phyloP scores from a whole-genome alignment of 768 basidiomycete genomes.

The Serendipita vermifera region DNA sequence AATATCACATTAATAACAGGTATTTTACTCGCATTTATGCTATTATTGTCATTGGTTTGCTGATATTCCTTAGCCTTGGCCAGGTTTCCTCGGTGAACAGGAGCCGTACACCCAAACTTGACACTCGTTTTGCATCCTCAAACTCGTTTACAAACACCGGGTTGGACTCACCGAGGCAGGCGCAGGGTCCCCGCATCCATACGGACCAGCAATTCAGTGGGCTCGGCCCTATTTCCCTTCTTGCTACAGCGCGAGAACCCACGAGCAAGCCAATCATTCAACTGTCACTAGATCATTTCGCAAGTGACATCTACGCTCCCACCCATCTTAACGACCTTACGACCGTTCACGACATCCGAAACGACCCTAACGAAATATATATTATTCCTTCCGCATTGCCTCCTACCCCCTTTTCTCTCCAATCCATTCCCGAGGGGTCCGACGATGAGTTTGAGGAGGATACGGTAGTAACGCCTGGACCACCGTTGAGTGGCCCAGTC shows the following conservation, averaged over 20 bases:
- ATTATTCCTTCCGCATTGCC: not conserved
- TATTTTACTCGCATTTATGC: no score
- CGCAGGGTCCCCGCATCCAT: no score
- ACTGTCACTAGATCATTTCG: not conserved
- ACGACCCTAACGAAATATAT: not conserved
- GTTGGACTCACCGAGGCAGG: no score
- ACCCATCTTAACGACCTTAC: not conserved
- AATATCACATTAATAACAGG: no score
- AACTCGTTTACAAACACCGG: no score
- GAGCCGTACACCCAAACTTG: no score
- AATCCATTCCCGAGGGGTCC: conserved; percentile 1
- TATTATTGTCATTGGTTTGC: no score
- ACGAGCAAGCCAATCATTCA: not conserved
- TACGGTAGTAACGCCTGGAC: not conserved
- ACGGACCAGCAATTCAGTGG: not conserved
- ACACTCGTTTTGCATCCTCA: no score
- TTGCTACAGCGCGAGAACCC: not conserved
- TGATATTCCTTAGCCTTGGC: no score
- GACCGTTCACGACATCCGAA: not conserved
- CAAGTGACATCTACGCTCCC: not conserved
- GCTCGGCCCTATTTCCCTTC: not conserved
- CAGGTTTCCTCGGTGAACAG: no score
- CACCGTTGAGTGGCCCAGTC: not conserved
- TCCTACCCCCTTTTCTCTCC: not conserved
- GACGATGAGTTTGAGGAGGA: not conserved